Evolutionary conservation across 2,329 filamentous ascomycete species (phyloP), one percentile per base, ranked within the genome.

Genomic region (Albifimbria verrucaria): DNA sequence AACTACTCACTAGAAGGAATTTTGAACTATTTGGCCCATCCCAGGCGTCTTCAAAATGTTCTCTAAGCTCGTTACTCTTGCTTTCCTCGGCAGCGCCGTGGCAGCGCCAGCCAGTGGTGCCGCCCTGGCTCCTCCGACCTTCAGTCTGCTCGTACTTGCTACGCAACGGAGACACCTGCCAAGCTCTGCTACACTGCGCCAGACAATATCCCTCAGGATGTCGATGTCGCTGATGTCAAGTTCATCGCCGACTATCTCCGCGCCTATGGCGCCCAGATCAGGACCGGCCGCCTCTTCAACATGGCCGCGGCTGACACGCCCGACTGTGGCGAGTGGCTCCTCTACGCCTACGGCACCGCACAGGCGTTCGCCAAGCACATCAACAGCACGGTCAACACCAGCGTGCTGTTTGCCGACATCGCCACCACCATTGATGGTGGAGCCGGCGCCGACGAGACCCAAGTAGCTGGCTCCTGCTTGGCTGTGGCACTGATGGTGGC

Each of bases 381-480:
- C 49, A 55, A 50, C 39, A 36, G 49, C 10, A 47, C 42, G 28
- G 25, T 53, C 41, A 55, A 57, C 41, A 61, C 64, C 5, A 58
- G 50, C 23, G 58, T 66, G 11, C 55, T 64, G 2, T 65, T 59
- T 46, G 51, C 53, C 3, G 62, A 66, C 20, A 60, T 67, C 26
- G 65, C 65, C 20, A 53, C 45, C 46, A 62, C 63, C 39, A 67
- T 68, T 22, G 62, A 66, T 43, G 60, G 62, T 22, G 62, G 57
- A n/a, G 39, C 39, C 20, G 18, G 18, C 20, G 39, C 39, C 39
- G 20, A 17, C 39, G 15, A 17, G 15, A n/a, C 39, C 15, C 9
- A 9, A n/a, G 7, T 10, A n/a, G 39, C 39, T 43, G 39, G 9
- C 20, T 17, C 20, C 15, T 43, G 15, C 15, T 43, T 18, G 39